phyloP scores from a whole-genome alignment of 148 eudicot genomes.

The Rhododendron vialii region DNA sequence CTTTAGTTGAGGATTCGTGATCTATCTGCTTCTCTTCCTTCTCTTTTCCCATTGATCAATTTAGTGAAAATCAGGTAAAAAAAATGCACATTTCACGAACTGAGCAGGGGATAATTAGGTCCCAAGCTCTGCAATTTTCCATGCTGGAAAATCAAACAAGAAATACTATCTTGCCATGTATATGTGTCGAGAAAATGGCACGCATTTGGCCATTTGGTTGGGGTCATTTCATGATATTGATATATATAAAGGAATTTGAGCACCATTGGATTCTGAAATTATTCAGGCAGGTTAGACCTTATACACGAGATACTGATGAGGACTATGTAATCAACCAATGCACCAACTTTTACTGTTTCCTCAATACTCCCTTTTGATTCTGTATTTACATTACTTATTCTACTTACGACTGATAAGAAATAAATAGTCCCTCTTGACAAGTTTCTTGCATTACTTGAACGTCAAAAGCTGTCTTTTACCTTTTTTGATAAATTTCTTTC shows the following conservation, averaged over 20 bases:
- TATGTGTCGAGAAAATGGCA: neutral
- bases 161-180: neutral
- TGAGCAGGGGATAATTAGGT: neutral
- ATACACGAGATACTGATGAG: neutral
- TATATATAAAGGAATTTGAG: neutral
- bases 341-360: neutral
- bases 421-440: neutral
- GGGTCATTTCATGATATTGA: neutral
- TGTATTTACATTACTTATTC: neutral
- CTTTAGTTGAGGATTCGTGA: neutral
- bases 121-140: neutral
- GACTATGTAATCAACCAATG: neutral
- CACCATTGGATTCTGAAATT: neutral
- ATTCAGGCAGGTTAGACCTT: constrained; percentile 4
- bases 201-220: neutral
- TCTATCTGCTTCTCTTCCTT: neutral
- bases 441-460: neutral
- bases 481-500: neutral
- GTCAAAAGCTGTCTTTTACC: neutral
- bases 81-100: neutral
- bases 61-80: neutral
- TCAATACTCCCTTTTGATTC: neutral
- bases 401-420: neutral
- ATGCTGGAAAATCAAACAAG: neutral
- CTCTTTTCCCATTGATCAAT: neutral